These are phyloP conservation scores for Syzygium oleosum DNA, from an alignment of 345 rosid genomes.

Conservation along the genomic window DNA sequence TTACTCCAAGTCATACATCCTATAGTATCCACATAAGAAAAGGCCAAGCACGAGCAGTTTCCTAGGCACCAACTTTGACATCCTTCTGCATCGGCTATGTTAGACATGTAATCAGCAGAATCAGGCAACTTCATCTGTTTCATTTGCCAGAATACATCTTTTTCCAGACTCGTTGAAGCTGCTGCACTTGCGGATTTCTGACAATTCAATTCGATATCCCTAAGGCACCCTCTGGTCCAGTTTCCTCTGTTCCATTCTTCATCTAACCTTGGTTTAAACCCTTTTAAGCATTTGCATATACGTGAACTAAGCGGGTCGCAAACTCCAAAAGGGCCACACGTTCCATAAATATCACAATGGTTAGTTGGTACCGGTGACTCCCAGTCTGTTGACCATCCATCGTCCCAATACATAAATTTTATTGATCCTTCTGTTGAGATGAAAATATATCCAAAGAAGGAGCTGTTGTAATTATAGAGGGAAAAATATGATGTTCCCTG, in stretches of 20 bases:
- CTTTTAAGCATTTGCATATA: constrained; percentile 20
- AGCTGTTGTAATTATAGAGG: not conserved
- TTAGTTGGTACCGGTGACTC: constrained; percentile 8
- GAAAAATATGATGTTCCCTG: not conserved
- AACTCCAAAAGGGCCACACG: constrained; percentile 19
- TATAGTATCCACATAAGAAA: not conserved
- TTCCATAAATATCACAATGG: constrained; percentile 8
- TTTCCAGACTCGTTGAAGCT: not conserved
- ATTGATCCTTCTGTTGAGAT: constrained; percentile 8
- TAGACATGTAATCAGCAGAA: not conserved
- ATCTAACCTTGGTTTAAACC: constrained; percentile 17
- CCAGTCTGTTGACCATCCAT: constrained; percentile 2
- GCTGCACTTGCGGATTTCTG: not conserved
- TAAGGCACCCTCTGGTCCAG: constrained; percentile 15
- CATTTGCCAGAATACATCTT: not conserved
- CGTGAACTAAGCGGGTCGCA: constrained; percentile 2
- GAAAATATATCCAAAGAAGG: not conserved
- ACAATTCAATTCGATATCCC: constrained; percentile 1
- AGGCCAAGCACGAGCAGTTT: constrained; percentile 4
- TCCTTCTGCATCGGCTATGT: not conserved
- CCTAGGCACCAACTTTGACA: constrained; percentile 15
- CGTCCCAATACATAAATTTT: not conserved
- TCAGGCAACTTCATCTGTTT: constrained; percentile 2
- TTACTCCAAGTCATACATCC: not conserved
- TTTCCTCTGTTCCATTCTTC: constrained; percentile 11